These are phyloP conservation scores for Volvox africanus DNA, from an alignment of 139 green algal genomes.

Conservation along the genomic window DNA sequence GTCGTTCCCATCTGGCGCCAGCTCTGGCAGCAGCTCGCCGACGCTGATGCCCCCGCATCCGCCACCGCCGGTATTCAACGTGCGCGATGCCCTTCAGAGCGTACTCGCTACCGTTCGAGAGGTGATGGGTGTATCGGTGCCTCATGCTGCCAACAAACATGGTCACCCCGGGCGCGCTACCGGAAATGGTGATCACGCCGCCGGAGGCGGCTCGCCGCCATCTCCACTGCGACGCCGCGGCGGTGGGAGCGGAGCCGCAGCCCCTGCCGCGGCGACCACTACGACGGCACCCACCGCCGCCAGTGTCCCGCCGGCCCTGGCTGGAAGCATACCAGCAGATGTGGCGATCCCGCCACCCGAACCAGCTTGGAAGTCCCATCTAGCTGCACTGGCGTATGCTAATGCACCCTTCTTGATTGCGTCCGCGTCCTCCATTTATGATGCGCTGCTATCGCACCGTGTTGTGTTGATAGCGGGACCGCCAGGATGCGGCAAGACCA, in stretches of 20 bases:
- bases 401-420: background rate
- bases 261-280: background rate
- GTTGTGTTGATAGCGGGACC: constrained; percentile 41
- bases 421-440: constrained; percentile 19
- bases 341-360: background rate
- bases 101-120: background rate
- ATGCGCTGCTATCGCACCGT: constrained; percentile 33
- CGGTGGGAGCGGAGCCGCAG: background rate
- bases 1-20: background rate
- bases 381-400: constrained; percentile 5
- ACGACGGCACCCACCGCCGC: background rate
- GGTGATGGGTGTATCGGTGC: background rate
- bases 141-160: background rate
- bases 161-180: background rate
- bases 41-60: background rate
- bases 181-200: background rate
- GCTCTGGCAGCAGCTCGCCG: background rate
- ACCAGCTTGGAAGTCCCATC: background rate
- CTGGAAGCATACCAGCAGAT: background rate
- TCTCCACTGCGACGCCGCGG: background rate
- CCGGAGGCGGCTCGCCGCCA: background rate
- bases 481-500: constrained; percentile 50
- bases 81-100: constrained; percentile 15
- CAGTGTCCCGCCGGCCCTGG: no score
- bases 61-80: constrained; percentile 20